phyloP scores from a whole-genome alignment of 2,329 filamentous ascomycete species.

The Xylaria sp. region DNA sequence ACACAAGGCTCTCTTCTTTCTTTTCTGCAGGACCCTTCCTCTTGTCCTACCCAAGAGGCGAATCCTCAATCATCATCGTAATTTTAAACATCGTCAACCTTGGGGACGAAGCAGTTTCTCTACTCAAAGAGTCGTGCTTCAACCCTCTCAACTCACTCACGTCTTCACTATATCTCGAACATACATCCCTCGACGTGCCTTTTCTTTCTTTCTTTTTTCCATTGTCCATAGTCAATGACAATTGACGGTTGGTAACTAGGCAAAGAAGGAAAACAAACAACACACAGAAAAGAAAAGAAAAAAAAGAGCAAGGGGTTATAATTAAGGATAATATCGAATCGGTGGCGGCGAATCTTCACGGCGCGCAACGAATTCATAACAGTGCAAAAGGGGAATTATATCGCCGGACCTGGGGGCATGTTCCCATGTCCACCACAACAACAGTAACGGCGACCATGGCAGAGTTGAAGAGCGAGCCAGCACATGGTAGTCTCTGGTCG shows the following conservation, averaged over 20 bases:
- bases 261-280: conserved; percentile 2
- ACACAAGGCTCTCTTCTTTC: conserved; percentile 15
- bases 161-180: too few species aligned
- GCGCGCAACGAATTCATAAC: conserved; percentile 12
- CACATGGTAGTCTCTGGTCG: conserved; percentile 54
- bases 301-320: neutral
- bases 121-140: neutral
- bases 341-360: conserved; percentile 13
- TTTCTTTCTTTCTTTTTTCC: conserved; percentile 5
- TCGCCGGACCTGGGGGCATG: conserved; percentile 37
- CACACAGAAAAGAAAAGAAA: neutral
- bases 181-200: neutral
- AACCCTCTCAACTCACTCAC: conserved; percentile 6
- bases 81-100: conserved; percentile 14
- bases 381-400: conserved; percentile 4
- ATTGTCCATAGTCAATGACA: neutral
- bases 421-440: conserved; percentile 56
- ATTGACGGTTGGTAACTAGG: conserved; percentile 12
- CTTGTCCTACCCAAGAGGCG: conserved; percentile 23
- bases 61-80: conserved; percentile 4
- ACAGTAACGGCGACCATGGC: conserved; percentile 58
- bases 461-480: conserved; percentile 56
- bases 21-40: conserved; percentile 24
- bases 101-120: neutral
- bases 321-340: conserved; percentile 1